Base-by-base conservation (phyloP, 495 filamentous ascomycete species). In the Bacidia gigantensis region DNA sequence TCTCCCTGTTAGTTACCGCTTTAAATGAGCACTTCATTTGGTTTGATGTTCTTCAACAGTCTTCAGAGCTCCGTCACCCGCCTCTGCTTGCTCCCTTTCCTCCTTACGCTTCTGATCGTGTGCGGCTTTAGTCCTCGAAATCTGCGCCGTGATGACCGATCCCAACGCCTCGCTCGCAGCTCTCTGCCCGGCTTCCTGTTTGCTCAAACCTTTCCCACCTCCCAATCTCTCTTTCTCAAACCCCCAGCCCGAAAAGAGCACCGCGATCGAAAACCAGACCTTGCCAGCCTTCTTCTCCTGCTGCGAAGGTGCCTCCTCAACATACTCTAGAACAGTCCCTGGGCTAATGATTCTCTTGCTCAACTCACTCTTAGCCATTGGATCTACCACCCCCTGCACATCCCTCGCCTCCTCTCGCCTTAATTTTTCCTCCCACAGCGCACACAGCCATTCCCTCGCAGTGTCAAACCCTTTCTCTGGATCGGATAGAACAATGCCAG, bases 241-340 rank as follows among this genome's bases (percentile, higher is more conserved):
- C 14, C 86, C 85, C 72, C 81, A 86, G 1, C 87, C 87, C 5
- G 76, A 76, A 18, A 88, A 66, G 63, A 80, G 87, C 0, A 82
- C 77, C 0, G 77, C 85, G n/a, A 92, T 72, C 58, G 75, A 86
- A 50, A 80, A 80, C 3, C 68, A 72, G 18, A 82, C 68, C 18
- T 74, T 76, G 0, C 77, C 75, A 17, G 77, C 71, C 52, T 68
- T 76, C 50, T 80, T 74, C 48, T 75, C 72, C 49, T 64, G 60
- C 23, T 71, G 54, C 3, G n/a, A n/a, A 21, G 75, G 70, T 11
- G 57, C 58, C 46, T 82, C 69, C 26, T 84, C 77, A 40, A 69
- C 60, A 60, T 92, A 93, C 42, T 79, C 71, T 2, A 93, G 60
- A 59, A 73, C 82, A 52, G 83, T 68, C 0, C 77, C 79, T 51